phyloP scores from a whole-genome alignment of 129 eudicot genomes.

The Arctium lappa region DNA sequence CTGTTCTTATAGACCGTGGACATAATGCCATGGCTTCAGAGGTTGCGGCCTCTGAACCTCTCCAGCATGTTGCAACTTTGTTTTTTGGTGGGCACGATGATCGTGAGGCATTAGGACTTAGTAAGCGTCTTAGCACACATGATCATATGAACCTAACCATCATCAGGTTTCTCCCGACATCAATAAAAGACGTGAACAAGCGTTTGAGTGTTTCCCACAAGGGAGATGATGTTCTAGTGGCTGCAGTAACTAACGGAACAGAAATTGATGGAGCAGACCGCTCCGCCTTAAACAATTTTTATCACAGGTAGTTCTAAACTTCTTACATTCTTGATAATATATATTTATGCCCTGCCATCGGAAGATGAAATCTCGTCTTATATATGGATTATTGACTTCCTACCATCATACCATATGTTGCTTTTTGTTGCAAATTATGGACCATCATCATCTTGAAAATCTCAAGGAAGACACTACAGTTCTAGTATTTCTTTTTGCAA shows the following conservation, averaged over 20 bases:
- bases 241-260: constrained; percentile 42
- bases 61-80: constrained; percentile 64
- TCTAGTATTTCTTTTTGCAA: not conserved
- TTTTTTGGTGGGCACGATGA: constrained; percentile 95
- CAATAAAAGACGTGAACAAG: constrained; percentile 21
- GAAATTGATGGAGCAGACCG: constrained; percentile 59
- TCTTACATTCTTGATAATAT: not conserved
- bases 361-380: not conserved
- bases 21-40: constrained; percentile 41
- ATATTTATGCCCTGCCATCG: not conserved
- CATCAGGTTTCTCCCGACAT: constrained; percentile 54
- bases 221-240: constrained; percentile 55
- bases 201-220: constrained; percentile 47
- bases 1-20: constrained; percentile 73
- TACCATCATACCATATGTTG: not conserved
- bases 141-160: constrained; percentile 63
- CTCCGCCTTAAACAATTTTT: constrained; percentile 49
- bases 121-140: constrained; percentile 72
- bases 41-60: constrained; percentile 40
- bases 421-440: not conserved
- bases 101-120: constrained; percentile 84
- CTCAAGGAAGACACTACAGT: not conserved
- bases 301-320: constrained; percentile 48
- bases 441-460: not conserved
- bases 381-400: not conserved